Base-by-base conservation (phyloP, 495 filamentous ascomycete genomes). In the Neurospora cerealis region DNA sequence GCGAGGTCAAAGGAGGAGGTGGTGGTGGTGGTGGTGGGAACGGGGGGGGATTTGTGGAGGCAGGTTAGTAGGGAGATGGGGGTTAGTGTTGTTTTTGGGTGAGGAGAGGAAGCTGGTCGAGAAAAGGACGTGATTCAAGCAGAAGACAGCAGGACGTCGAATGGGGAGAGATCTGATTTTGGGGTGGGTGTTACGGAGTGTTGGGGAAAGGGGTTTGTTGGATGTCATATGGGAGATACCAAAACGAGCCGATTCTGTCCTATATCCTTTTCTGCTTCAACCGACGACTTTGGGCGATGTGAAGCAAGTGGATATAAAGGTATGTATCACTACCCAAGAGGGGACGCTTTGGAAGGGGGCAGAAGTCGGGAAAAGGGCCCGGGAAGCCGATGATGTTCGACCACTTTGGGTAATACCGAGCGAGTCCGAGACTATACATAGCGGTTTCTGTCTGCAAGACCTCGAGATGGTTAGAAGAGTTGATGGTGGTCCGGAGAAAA, bases 51-150 rank as follows among this genome's bases (percentile, higher is more conserved):
- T 38, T 36, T 75, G 40, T 75, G 74, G 74, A 74, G 74, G 72
- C 19, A 21, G 39, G 76, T 75, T 54, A 69, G 74, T 38, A 42
- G 70, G 70, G 74, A 75, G 76, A 74, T 76, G 74, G 74, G 74
- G 70, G 74, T 77, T 37, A 77, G 73, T 69, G 36, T 76, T 70
- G 74, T 76, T 70, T 75, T 77, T 75, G 75, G 75, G 36, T 77
- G 71, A 42, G 46, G 46, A 46, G 42, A 54, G 42, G 3, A 44
- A 21, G 42, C 19, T n/a, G 19, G 10, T n/a, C 6, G 19, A 46
- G 15, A 19, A 5, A 40, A 40, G 11, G 39, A 15, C 39, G 39
- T 42, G 40, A 42, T 42, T 42, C 40, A 42, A 42, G 40, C 40
- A 42, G 15, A 5, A 42, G 40, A 41, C 40, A 41, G 40, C 40